Percentiles rank a stretch among this genome's conserved stretches.
phyloP scores from a whole-genome alignment of 305 asterid species.

The Rubia peregrina region DNA sequence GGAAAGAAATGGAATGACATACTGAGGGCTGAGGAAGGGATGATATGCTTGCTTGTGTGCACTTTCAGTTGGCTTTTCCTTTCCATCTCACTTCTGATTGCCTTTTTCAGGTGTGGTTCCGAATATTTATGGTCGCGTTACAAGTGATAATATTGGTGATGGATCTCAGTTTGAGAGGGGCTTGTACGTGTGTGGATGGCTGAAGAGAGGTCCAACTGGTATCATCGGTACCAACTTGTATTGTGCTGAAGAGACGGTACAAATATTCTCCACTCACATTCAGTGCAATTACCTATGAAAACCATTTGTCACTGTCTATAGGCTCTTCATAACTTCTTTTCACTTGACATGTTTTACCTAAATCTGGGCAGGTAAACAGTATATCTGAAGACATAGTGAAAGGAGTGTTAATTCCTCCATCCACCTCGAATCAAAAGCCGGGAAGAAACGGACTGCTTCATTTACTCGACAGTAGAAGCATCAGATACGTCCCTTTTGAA shows the following conservation, averaged over 20 bases:
- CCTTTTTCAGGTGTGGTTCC: conserved; percentile 61
- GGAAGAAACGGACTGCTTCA: conserved; percentile 62
- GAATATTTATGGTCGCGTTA: conserved; percentile 65
- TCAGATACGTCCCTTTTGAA: conserved; percentile 42
- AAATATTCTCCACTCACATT: not conserved
- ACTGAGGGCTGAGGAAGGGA: not conserved
- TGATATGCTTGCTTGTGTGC: not conserved
- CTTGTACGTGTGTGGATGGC: conserved; percentile 85
- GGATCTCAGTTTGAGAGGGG: conserved; percentile 41
- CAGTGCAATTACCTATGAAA: not conserved
- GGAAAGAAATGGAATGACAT: no score
- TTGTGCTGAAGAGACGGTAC: conserved; percentile 85
- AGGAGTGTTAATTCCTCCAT: conserved; percentile 31
- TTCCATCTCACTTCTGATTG: conserved; percentile 9
- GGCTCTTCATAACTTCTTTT: conserved; percentile 4
- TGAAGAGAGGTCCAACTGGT: conserved; percentile 93
- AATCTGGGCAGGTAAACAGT: conserved; percentile 49
- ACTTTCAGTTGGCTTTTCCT: not conserved
- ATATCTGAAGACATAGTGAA: conserved; percentile 52
- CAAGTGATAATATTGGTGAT: conserved; percentile 32
- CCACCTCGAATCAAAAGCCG: conserved; percentile 39
- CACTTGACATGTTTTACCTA: conserved; percentile 7
- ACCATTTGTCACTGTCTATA: not conserved
- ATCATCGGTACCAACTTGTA: conserved; percentile 71
- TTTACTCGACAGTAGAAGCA: conserved; percentile 45